Conservation (phyloP, 2,329 filamentous ascomycete genomes). For the Fusarium temperatum region DNA sequence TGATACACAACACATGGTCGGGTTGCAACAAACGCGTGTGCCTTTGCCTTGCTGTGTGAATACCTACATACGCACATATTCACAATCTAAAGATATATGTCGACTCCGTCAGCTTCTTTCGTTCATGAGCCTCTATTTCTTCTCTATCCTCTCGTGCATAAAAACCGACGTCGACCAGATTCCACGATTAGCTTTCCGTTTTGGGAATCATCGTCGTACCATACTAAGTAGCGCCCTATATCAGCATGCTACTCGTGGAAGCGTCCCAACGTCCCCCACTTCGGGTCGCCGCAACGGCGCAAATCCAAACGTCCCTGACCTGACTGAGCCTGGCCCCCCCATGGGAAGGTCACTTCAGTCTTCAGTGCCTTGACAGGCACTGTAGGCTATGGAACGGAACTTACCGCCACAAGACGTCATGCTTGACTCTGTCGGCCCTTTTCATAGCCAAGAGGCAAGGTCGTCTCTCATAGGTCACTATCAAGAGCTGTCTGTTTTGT, state of each 20-base stretch:
- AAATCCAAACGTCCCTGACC: constrained; percentile 35
- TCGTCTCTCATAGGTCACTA: not conserved
- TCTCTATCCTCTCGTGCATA: constrained; percentile 14
- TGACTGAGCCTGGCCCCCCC: constrained; percentile 30
- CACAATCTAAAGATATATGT: not conserved
- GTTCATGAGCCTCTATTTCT: not conserved
- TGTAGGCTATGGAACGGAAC: constrained; percentile 26
- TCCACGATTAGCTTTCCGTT: constrained; percentile 40
- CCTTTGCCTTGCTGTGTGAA: not conserved
- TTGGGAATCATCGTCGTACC: constrained; percentile 33
- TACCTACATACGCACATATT: not conserved
- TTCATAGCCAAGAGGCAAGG: constrained; percentile 18
- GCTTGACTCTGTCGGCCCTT: constrained; percentile 30
- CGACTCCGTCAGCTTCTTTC: not conserved
- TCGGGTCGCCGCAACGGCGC: constrained; percentile 37
- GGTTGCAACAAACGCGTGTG: not conserved
- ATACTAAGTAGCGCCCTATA: constrained; percentile 10
- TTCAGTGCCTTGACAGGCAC: not conserved
- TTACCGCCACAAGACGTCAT: constrained; percentile 28
- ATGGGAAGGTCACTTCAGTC: constrained; percentile 3
- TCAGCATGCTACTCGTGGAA: constrained; percentile 3
- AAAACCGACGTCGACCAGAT: constrained; percentile 30
- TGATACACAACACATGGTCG: not conserved
- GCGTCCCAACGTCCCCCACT: constrained; percentile 34
- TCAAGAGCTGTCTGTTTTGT: constrained; percentile 24